Percentiles rank a stretch among this genome's conserved stretches.
phyloP scores from a whole-genome alignment of 495 filamentous ascomycete species.

The Alectoria sarmentosa region DNA sequence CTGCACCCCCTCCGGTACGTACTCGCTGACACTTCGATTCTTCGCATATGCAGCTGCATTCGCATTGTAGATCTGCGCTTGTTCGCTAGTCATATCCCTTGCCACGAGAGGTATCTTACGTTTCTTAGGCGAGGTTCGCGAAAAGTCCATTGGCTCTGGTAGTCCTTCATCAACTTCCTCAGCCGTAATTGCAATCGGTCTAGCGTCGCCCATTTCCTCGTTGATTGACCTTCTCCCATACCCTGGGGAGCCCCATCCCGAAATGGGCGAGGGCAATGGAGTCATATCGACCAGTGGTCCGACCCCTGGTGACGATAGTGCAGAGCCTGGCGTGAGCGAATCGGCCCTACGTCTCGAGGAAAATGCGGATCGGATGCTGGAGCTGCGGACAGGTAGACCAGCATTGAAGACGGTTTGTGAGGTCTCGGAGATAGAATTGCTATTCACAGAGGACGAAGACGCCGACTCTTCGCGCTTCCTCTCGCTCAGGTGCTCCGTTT shows the following conservation, averaged over 20 bases:
- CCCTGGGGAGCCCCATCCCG: slow-evolving; percentile 63
- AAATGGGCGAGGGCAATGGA: slow-evolving; percentile 82
- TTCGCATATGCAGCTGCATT: slow-evolving; percentile 42
- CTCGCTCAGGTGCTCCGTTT: slow-evolving; percentile 31
- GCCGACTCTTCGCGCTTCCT: slow-evolving; percentile 25
- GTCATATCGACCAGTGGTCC: slow-evolving; percentile 85
- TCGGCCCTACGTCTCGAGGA: slow-evolving; percentile 39
- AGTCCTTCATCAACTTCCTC: not conserved
- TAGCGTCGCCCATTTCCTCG: slow-evolving; percentile 35
- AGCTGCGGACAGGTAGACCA: slow-evolving; percentile 42
- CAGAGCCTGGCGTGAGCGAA: slow-evolving; percentile 55
- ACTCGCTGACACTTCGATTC: slow-evolving; percentile 84
- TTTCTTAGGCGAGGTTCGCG: slow-evolving; percentile 41
- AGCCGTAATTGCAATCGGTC: slow-evolving; percentile 4
- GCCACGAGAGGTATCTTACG: slow-evolving; percentile 40
- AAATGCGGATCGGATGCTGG: slow-evolving; percentile 43
- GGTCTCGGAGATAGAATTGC: slow-evolving; percentile 30
- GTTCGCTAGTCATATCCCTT: slow-evolving; percentile 28
- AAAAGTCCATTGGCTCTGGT: slow-evolving; percentile 17
- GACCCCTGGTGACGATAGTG: slow-evolving; percentile 62
- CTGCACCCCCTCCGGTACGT: slow-evolving; percentile 62
- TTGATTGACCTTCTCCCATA: slow-evolving; percentile 56
- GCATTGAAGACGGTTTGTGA: slow-evolving; percentile 40
- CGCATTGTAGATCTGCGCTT: slow-evolving; percentile 26
- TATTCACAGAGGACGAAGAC: slow-evolving; percentile 5